phyloP scores from a whole-genome alignment of 352 stramenopile species.

The Pythium oligandrum region DNA sequence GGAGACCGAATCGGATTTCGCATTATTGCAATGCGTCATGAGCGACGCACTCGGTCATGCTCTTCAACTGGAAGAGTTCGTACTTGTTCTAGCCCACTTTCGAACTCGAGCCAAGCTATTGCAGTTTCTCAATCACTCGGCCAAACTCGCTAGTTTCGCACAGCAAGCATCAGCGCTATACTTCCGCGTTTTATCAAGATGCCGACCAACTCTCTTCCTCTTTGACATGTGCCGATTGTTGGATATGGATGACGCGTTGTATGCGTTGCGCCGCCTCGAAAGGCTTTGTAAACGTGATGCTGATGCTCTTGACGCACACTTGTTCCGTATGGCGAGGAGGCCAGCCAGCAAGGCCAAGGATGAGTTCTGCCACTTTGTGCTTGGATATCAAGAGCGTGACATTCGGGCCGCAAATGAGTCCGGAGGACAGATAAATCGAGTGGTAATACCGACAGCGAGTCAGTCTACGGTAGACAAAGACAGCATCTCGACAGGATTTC shows the following conservation, averaged over 20 bases:
- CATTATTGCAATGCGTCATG: slow-evolving; percentile 35
- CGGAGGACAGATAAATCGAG: not conserved
- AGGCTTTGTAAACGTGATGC: slow-evolving; percentile 36
- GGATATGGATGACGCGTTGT: slow-evolving; percentile 60
- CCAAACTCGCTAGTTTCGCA: too few relatives aligned
- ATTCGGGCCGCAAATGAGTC: not conserved
- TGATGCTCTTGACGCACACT: slow-evolving; percentile 17
- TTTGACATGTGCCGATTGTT: slow-evolving; percentile 64
- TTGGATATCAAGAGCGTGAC: slow-evolving; percentile 35
- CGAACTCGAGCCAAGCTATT: slow-evolving; percentile 22
- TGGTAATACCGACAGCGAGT: slow-evolving; percentile 1
- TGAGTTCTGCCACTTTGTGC: slow-evolving; percentile 63
- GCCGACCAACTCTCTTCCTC: slow-evolving; percentile 41
- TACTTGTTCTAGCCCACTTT: slow-evolving; percentile 56
- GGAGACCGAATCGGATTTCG: slow-evolving; percentile 24
- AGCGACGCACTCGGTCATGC: slow-evolving; percentile 32
- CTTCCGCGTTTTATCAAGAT: slow-evolving; percentile 52
- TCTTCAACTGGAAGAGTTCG: slow-evolving; percentile 32
- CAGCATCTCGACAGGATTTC: not conserved
- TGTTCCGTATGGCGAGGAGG: slow-evolving; percentile 9
- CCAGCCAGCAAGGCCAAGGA: slow-evolving; percentile 26
- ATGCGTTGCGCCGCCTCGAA: slow-evolving; percentile 54
- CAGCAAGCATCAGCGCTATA: slow-evolving; percentile 20
- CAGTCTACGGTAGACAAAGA: not conserved
- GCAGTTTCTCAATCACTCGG: slow-evolving; percentile 24